A percentile compares a stretch with the other conserved stretches of the same genome.
These are phyloP conservation scores for Cenchrus americanus DNA, from an alignment of 176 grass and related monocot genomes.

Conservation along the genomic window DNA sequence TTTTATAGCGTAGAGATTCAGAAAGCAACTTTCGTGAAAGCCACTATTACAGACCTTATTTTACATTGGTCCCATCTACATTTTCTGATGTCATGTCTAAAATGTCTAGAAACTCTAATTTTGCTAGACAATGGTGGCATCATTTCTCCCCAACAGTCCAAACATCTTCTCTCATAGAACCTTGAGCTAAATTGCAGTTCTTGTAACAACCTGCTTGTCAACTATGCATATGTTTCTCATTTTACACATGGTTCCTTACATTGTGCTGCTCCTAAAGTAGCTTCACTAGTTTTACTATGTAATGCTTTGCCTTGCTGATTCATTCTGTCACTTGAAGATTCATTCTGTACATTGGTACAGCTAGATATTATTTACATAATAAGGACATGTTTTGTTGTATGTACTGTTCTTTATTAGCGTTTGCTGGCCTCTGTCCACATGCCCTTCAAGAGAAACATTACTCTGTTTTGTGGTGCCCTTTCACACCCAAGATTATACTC, in stretches of 20 bases:
- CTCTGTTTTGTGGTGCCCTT: neutral
- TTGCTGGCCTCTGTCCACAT: neutral
- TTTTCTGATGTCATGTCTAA: conserved; percentile 27
- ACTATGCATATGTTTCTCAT: conserved; percentile 17
- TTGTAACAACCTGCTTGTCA: conserved; percentile 13
- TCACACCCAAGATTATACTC: neutral
- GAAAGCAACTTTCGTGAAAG: conserved; percentile 8
- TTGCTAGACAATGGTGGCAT: conserved; percentile 19
- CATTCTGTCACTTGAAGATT: neutral
- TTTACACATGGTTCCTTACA: conserved; percentile 28
- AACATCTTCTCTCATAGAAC: neutral
- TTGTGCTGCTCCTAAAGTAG: conserved; percentile 11
- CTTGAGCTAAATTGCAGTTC: conserved; percentile 23
- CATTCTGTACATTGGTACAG: neutral
- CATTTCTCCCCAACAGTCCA: neutral
- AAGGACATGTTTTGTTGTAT: neutral
- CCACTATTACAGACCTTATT: neutral
- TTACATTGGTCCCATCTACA: conserved; percentile 8
- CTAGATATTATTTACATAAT: neutral
- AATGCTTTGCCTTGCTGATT: neutral
- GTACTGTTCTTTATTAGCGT: neutral
- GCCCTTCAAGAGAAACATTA: neutral
- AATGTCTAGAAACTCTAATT: conserved; percentile 34
- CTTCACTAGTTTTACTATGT: neutral
- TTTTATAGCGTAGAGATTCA: conserved; percentile 15